A percentile compares a stretch with the other conserved stretches of the same genome.
Conservation (phyloP, 139 green algal species). For the Spirogloea muscicola region DNA sequence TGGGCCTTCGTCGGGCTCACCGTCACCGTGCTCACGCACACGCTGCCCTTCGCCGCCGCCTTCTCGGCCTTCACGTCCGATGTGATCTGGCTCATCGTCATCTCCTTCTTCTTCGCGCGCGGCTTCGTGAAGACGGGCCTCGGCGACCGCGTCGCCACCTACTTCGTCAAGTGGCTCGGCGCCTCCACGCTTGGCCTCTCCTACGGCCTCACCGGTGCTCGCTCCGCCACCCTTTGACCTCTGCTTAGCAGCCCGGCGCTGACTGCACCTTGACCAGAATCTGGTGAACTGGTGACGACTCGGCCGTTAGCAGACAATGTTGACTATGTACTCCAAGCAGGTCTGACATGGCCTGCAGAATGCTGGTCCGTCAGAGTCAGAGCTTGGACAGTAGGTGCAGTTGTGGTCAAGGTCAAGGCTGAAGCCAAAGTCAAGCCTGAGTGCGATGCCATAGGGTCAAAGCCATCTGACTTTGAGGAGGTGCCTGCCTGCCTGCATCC, state of each 20-base stretch:
- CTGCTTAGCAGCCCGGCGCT: background rate
- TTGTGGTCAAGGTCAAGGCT: too few species aligned
- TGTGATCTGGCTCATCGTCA: conserved; percentile 99
- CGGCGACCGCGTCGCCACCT: conserved; percentile 82
- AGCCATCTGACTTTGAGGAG: background rate
- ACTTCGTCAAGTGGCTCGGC: conserved; percentile 65
- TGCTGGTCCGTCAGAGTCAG: background rate
- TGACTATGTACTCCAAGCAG: too few species aligned
- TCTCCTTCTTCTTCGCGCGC: conserved; percentile 95
- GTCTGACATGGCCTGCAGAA: too few species aligned
- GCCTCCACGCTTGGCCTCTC: conserved; percentile 83
- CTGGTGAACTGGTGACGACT: background rate
- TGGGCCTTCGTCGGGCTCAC: conserved; percentile 88
- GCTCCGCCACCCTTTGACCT: background rate
- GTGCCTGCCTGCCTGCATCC: background rate
- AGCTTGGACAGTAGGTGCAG: background rate
- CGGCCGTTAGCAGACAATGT: background rate
- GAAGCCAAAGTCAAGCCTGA: background rate
- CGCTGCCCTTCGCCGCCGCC: conserved; percentile 79
- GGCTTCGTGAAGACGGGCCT: conserved; percentile 69
- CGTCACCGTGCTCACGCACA: conserved; percentile 77
- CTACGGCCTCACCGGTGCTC: conserved; percentile 62
- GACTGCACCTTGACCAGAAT: background rate
- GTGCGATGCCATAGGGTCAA: background rate
- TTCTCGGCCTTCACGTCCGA: conserved; percentile 91